A percentile compares a stretch with the other conserved stretches of the same genome.
These are phyloP conservation scores for Pilaira anomala DNA, from an alignment of 192 early-diverging fungal species.

Conservation along the genomic window DNA sequence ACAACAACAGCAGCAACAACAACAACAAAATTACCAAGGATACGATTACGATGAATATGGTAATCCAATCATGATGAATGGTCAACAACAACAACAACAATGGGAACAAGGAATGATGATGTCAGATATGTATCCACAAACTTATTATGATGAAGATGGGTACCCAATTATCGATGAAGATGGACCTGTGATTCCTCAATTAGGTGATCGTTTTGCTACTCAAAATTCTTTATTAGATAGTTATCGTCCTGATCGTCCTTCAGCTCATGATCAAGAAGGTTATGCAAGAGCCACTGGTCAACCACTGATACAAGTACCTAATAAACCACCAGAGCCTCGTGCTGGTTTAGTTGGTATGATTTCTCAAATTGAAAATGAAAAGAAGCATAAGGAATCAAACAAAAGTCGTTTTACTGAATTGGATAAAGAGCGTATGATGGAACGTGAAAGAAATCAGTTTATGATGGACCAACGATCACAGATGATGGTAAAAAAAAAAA, in stretches of 20 bases:
- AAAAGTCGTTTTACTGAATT: slow-evolving; percentile 21
- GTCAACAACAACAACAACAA: slow-evolving; percentile 13
- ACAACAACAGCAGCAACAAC: too few species aligned
- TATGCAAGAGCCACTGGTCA: slow-evolving; percentile 36
- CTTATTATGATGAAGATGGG: slow-evolving; percentile 7
- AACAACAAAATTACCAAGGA: neutral
- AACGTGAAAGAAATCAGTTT: slow-evolving; percentile 32
- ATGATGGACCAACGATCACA: slow-evolving; percentile 35
- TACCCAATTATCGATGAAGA: slow-evolving; percentile 21
- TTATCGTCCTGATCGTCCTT: slow-evolving; percentile 32
- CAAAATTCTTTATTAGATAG: slow-evolving; percentile 35
- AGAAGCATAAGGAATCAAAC: slow-evolving; percentile 26
- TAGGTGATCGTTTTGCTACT: slow-evolving; percentile 34
- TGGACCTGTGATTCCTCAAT: slow-evolving; percentile 31
- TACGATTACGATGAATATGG: neutral
- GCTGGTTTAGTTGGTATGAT: slow-evolving; percentile 40
- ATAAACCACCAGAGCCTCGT: slow-evolving; percentile 37
- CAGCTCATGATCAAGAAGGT: slow-evolving; percentile 35
- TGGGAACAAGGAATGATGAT: slow-evolving; percentile 7
- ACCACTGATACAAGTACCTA: slow-evolving; percentile 32
- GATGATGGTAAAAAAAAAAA: slow-evolving; percentile 16
- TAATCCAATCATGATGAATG: neutral
- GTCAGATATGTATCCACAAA: neutral
- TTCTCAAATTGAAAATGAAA: slow-evolving; percentile 36
- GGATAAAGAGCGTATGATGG: slow-evolving; percentile 29